Evolutionary conservation across 169 alveolate genomes (phyloP).

Genomic region (Cryptosporidium sp.): DNA sequence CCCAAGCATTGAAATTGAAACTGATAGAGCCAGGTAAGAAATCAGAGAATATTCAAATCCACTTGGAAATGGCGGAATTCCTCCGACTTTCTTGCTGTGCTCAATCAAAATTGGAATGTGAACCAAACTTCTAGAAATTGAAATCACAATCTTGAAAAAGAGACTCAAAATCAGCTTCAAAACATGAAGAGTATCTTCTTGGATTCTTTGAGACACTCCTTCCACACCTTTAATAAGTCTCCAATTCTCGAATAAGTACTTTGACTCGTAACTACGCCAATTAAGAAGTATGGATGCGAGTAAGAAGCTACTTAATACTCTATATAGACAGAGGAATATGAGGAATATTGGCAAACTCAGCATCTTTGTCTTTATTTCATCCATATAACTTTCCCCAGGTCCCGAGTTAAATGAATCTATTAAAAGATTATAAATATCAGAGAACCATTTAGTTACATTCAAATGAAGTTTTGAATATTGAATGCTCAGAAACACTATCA

Average conservation of each 20-base stretch:
- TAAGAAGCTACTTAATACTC: constrained; percentile 16
- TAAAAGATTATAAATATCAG: constrained; percentile 36
- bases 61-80: constrained; percentile 36
- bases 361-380: constrained; percentile 8
- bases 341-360: constrained; percentile 15
- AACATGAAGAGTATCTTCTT: constrained; percentile 29
- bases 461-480: constrained; percentile 23
- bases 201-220: constrained; percentile 61
- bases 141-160: constrained; percentile 24
- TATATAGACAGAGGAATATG: background rate
- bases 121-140: constrained; percentile 25
- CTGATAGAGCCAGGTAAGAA: background rate
- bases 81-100: constrained; percentile 13
- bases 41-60: constrained; percentile 21
- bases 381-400: background rate
- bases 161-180: constrained; percentile 18
- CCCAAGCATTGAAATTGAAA: background rate
- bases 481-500: background rate
- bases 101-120: constrained; percentile 48
- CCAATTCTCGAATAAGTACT: constrained; percentile 23
- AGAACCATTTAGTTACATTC: constrained; percentile 34
- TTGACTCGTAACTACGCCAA: constrained; percentile 36
- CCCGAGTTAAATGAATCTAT: constrained; percentile 30
- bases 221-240: constrained; percentile 9
- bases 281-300: background rate